Evolutionary conservation across 208 protist species (phyloP).

Genomic region (Crithidia sp.): DNA sequence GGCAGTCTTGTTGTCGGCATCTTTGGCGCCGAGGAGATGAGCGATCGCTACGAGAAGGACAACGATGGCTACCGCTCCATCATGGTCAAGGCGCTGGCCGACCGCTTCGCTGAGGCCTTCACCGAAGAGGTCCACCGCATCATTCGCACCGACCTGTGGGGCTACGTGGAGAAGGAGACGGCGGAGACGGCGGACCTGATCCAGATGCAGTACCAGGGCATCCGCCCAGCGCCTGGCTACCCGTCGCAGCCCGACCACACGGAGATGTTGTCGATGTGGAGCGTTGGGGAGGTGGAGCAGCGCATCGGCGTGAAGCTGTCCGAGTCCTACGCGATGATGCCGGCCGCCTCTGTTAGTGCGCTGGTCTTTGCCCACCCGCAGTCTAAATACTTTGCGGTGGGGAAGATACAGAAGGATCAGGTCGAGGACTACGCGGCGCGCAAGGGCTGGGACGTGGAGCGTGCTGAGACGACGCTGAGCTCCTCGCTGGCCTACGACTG

Average conservation of each 20-base stretch:
- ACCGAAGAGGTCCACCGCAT: slow-evolving; percentile 92
- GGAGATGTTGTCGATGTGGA: slow-evolving; percentile 95
- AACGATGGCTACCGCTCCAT: slow-evolving; percentile 95
- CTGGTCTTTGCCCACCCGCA: slow-evolving; percentile 93
- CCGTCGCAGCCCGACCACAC: slow-evolving; percentile 97
- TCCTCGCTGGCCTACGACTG: slow-evolving; percentile 58
- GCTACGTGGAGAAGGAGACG: slow-evolving; percentile 86
- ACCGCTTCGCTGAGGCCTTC: slow-evolving; percentile 87
- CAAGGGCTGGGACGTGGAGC: slow-evolving; percentile 69
- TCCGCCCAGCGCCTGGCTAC: slow-evolving; percentile 96
- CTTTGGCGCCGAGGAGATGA: slow-evolving; percentile 89
- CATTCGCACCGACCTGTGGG: slow-evolving; percentile 93
- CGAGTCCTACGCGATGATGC: slow-evolving; percentile 95
- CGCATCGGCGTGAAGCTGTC: slow-evolving; percentile 88
- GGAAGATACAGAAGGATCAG: slow-evolving; percentile 96
- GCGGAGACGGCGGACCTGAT: slow-evolving; percentile 88
- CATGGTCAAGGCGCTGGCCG: slow-evolving; percentile 95
- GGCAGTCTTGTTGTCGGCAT: slow-evolving; percentile 91
- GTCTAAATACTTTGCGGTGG: slow-evolving; percentile 96
- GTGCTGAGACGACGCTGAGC: slow-evolving; percentile 45
- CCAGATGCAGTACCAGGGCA: slow-evolving; percentile 96
- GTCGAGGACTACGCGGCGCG: slow-evolving; percentile 83
- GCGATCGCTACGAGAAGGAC: slow-evolving; percentile 70
- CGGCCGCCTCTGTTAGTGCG: slow-evolving; percentile 94
- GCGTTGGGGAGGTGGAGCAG: slow-evolving; percentile 50